phyloP scores from a whole-genome alignment of 139 green algal species.

The Picochlorum sp. region DNA sequence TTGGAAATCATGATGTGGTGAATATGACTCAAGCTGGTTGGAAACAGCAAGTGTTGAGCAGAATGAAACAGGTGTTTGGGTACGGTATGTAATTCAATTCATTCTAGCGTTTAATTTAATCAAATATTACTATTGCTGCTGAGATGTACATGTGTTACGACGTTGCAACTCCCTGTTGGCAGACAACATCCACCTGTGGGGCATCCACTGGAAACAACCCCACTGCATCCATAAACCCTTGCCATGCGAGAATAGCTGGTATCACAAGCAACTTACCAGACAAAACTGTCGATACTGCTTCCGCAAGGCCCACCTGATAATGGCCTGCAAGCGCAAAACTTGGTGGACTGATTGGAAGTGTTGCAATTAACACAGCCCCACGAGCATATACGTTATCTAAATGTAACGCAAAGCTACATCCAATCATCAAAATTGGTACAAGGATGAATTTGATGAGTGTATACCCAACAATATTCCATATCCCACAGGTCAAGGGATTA shows the following conservation, averaged over 20 bases:
- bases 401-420: constrained; percentile 16
- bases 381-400: constrained; percentile 5
- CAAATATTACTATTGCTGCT: neutral
- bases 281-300: neutral
- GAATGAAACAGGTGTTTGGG: constrained; percentile 72
- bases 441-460: constrained; percentile 1
- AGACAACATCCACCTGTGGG: neutral
- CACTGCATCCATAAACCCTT: neutral
- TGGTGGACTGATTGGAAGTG: constrained; percentile 21
- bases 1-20: constrained; percentile 61
- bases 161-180: neutral
- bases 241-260: neutral
- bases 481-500: constrained; percentile 1
- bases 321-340: constrained; percentile 12
- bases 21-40: constrained; percentile 59
- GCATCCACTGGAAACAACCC: neutral
- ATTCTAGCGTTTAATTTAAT: constrained; percentile 9
- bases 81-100: constrained; percentile 52
- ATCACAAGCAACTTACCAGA: neutral
- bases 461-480: neutral
- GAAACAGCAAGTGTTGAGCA: constrained; percentile 61
- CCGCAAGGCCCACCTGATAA: neutral
- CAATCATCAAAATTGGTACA: neutral
- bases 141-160: too few species aligned
- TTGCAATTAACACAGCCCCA: constrained; percentile 23